Conservation (phyloP, 768 basidiomycete species). For the Pulveroboletus sp. region DNA sequence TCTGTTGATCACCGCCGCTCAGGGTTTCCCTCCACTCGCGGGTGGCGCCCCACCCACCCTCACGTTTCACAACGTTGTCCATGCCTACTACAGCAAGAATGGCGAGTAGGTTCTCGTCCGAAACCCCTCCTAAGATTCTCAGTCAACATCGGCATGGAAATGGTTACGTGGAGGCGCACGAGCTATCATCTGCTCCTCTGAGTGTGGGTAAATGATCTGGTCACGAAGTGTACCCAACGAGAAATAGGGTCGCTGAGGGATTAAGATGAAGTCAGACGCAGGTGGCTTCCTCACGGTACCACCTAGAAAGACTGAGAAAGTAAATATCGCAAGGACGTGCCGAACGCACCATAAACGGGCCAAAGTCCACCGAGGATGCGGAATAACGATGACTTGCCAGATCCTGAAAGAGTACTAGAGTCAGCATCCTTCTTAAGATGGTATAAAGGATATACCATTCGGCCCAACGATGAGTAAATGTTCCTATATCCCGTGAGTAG, state of each 20-base stretch:
- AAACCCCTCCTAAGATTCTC: conserved; percentile 51
- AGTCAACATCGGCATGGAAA: conserved; percentile 3
- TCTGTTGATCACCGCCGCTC: conserved; percentile 94
- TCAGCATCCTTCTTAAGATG: not conserved
- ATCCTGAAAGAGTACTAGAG: conserved; percentile 40
- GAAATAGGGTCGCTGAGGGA: conserved; percentile 96
- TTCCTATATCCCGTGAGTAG: conserved; percentile 46
- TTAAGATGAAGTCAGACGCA: conserved; percentile 84
- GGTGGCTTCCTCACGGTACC: conserved; percentile 88
- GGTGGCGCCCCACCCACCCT: conserved; percentile 92
- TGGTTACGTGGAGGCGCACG: conserved; percentile 41
- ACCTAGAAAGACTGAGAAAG: conserved; percentile 26
- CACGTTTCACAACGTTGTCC: conserved; percentile 80
- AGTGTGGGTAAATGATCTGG: conserved; percentile 95
- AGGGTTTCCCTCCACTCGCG: conserved; percentile 92
- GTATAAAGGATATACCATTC: conserved; percentile 54
- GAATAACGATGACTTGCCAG: conserved; percentile 89
- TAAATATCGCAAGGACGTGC: not conserved
- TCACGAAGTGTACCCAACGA: conserved; percentile 90
- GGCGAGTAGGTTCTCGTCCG: conserved; percentile 66
- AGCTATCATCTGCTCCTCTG: conserved; percentile 69
- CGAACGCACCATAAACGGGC: conserved; percentile 56
- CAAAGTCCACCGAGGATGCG: conserved; percentile 96
- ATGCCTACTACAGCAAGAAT: conserved; percentile 81
- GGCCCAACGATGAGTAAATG: conserved; percentile 92